Evolutionary conservation across 2,329 filamentous ascomycete species (phyloP), one percentile per base, ranked within the genome.

Genomic region (Fusarium virguliforme): DNA sequence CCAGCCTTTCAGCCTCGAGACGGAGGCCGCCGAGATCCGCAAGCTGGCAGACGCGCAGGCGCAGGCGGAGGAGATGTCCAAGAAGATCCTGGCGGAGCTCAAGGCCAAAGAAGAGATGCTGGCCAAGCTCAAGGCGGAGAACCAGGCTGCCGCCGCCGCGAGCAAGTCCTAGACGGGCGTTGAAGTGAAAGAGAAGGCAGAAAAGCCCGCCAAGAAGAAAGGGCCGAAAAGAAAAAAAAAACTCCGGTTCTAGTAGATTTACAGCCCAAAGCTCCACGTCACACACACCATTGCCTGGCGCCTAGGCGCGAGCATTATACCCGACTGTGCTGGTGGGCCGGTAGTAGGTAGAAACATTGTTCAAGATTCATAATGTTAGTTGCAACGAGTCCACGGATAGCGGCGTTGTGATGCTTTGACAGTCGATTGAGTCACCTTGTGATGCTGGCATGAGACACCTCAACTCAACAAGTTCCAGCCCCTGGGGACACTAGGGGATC

Each of bases 1-100:
- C 35, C 91, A 91, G 77, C 91, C 90, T n/a, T 95, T 93, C 78
- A 93, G 91, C 80, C 85, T 86, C 64, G 90, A 92, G 82, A 91
- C 90, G 53, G 92, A 93, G 82, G 85, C 87, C 71, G 81, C 87
- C 7, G 89, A 91, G 80, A 81, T 90, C 37, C 87, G 88, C 78
- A 86, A 85, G 76, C 81, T 91, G 50, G 85, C 84, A 69, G 90
- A 90, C 65, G 92, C 92, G 62, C 83, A 90, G 77, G 85, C 86
- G 62, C 88, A 90, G 76, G 88, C 93, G 43, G 85, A 88, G 62
- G 85, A 88, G 62, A 89, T 92, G 78, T 84, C 85, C 55, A 85
- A 85, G 77, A 86, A 84, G 75, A 86, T 91, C 69, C 87, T 88
- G 72, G 86, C 84, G 69, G 85, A 88, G 81, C 85, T 92, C 64